phyloP scores from a whole-genome alignment of 2,329 filamentous ascomycete species.

The Diplodia intermedia region DNA sequence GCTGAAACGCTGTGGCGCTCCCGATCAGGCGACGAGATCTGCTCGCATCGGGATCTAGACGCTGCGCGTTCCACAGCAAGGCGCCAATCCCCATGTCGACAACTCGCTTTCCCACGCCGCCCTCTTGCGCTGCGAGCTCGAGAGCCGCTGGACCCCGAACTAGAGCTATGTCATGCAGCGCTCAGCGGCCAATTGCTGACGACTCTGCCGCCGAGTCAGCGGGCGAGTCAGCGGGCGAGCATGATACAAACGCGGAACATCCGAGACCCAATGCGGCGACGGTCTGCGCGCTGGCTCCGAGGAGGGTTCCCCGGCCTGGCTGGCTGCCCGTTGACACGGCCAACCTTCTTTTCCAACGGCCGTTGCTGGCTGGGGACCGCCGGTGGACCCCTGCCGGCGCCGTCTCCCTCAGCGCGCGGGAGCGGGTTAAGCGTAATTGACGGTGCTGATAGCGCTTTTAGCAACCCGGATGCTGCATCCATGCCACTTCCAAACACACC shows the following conservation, averaged over 20 bases:
- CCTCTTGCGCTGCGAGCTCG: neutral
- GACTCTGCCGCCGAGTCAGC: neutral
- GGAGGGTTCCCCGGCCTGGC: conserved; percentile 17
- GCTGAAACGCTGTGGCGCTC: conserved; percentile 32
- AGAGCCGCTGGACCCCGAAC: conserved; percentile 11
- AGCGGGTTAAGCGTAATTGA: conserved; percentile 27
- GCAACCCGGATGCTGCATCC: neutral
- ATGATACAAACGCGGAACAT: conserved; percentile 30
- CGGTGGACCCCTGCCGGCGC: conserved; percentile 1
- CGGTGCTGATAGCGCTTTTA: conserved; percentile 5
- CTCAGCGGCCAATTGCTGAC: conserved; percentile 7
- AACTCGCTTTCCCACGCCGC: neutral
- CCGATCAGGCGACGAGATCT: conserved; percentile 32
- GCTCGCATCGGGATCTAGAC: conserved; percentile 32
- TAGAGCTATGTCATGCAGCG: conserved; percentile 31
- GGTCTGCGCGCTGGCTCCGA: conserved; percentile 3
- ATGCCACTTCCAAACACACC: conserved; percentile 17
- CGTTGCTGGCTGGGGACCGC: neutral
- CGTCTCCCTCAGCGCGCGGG: conserved; percentile 11
- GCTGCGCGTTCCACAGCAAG: conserved; percentile 12
- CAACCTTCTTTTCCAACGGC: conserved; percentile 18
- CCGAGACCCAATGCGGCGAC: conserved; percentile 27
- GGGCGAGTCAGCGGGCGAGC: neutral
- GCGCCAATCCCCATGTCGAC: conserved; percentile 7
- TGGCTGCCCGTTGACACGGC: conserved; percentile 4